These are phyloP conservation scores for Calonectria crousiana DNA, from an alignment of 2,329 filamentous ascomycete genomes.

Conservation along the genomic window DNA sequence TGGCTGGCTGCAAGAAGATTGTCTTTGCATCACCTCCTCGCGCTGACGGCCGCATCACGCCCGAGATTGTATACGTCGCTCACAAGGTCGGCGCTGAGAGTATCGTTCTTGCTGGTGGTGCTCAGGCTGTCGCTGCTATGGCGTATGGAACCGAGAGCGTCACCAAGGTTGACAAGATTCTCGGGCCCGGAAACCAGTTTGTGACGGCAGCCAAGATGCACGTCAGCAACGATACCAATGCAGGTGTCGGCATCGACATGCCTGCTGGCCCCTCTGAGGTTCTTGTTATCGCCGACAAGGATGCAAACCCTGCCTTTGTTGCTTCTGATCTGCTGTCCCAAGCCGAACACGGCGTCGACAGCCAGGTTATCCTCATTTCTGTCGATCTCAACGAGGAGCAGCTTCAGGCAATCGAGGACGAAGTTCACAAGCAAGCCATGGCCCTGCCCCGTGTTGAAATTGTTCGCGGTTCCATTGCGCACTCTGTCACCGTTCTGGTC, in stretches of 20 bases:
- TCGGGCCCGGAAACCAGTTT: conserved; percentile 97
- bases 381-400: conserved; percentile 81
- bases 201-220: conserved; percentile 99
- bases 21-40: conserved; percentile 93
- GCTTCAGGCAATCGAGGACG: conserved; percentile 87
- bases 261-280: conserved; percentile 97
- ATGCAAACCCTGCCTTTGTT: conserved; percentile 92
- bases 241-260: conserved; percentile 97
- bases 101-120: conserved; percentile 95
- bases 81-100: conserved; percentile 97
- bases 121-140: conserved; percentile 95
- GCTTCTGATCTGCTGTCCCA: conserved; percentile 95
- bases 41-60: conserved; percentile 89
- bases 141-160: conserved; percentile 97
- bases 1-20: conserved; percentile 95
- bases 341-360: conserved; percentile 96
- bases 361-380: conserved; percentile 92
- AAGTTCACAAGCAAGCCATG: conserved; percentile 88
- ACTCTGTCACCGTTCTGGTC: conserved; percentile 89
- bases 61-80: conserved; percentile 96
- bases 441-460: conserved; percentile 93
- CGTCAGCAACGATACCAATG: conserved; percentile 96
- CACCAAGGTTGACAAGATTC: conserved; percentile 97
- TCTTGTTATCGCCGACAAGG: conserved; percentile 91
- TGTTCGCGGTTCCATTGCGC: conserved; percentile 87